phyloP scores from a whole-genome alignment of 441 rosid genomes.

The Gossypium gossypioides region DNA sequence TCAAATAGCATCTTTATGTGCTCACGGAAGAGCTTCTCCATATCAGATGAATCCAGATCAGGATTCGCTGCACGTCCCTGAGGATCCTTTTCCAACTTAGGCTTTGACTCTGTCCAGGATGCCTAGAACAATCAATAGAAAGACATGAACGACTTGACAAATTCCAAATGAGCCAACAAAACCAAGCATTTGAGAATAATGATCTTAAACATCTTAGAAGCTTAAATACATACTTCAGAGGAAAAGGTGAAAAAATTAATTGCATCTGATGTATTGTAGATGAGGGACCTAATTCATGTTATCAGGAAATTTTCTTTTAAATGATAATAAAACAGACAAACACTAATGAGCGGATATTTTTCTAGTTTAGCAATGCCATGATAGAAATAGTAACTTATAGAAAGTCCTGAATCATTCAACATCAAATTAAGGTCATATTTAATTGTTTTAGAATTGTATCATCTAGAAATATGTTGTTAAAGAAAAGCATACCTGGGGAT shows the following conservation, averaged over 20 bases:
- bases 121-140: constrained; percentile 35
- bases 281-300: background rate
- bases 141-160: background rate
- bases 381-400: background rate
- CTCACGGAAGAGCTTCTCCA: constrained; percentile 88
- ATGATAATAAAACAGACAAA: background rate
- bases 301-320: background rate
- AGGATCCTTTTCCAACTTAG: constrained; percentile 88
- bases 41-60: constrained; percentile 69
- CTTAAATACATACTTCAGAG: background rate
- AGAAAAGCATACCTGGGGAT: constrained; percentile 56
- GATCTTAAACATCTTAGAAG: background rate
- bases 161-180: background rate
- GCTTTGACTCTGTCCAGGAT: constrained; percentile 90
- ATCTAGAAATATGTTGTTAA: constrained; percentile 7
- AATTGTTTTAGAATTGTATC: background rate
- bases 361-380: background rate
- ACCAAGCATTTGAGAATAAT: background rate
- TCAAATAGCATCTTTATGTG: constrained; percentile 71
- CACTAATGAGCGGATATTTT: background rate
- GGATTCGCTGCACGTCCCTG: constrained; percentile 77
- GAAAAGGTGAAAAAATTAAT: background rate
- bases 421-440: background rate
- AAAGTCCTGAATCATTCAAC: background rate
- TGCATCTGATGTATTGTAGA: background rate